These are phyloP conservation scores for Fusarium haematococcum DNA, from an alignment of 2,329 filamentous ascomycete genomes.

Conservation along the genomic window DNA sequence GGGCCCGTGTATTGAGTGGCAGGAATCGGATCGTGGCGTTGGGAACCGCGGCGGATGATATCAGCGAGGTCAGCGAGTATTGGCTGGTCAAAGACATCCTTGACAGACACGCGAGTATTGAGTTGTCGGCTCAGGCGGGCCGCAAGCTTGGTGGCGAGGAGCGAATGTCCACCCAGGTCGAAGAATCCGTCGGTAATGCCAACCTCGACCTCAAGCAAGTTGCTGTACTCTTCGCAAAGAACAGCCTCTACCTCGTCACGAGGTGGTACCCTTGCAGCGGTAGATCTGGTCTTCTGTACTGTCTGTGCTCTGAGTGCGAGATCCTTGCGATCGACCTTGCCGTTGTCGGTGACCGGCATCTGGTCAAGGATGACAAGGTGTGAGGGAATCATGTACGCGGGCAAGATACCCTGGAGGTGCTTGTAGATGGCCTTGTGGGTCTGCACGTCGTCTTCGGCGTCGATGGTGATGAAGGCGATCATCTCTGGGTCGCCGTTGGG, in stretches of 20 bases:
- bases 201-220: not conserved
- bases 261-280: not conserved
- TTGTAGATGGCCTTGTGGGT: no score
- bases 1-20: not conserved
- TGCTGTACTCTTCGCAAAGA: not conserved
- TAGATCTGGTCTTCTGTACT: no score
- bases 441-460: not conserved
- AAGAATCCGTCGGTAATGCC: not conserved
- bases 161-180: slow-evolving; percentile 6
- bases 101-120: not conserved
- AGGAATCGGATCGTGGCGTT: not conserved
- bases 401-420: not conserved
- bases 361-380: not conserved
- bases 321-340: slow-evolving; percentile 17
- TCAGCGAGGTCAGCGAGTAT: not conserved
- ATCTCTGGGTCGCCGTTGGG: slow-evolving; percentile 16
- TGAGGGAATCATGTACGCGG: not conserved
- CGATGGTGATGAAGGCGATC: slow-evolving; percentile 22
- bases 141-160: slow-evolving; percentile 14
- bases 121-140: not conserved
- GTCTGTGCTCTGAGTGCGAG: not conserved
- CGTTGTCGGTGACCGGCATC: slow-evolving; percentile 10
- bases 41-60: not conserved
- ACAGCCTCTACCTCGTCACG: slow-evolving; percentile 13
- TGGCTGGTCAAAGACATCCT: slow-evolving; percentile 5